Conservation (phyloP, 768 basidiomycete genomes). For the Dendrothele bispora region DNA sequence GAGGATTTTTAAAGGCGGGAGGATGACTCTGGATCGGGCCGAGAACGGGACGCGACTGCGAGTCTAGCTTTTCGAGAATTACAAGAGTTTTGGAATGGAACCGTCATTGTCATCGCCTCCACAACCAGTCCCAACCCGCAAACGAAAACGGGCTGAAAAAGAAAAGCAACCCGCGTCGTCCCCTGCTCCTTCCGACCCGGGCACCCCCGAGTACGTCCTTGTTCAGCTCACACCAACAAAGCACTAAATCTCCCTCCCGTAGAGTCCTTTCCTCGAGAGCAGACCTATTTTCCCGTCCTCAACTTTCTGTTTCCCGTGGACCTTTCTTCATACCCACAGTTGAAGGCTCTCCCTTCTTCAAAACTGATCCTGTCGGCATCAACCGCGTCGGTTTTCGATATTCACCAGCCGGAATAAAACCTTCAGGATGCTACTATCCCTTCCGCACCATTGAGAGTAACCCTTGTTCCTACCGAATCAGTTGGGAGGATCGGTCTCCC, state of each 20-base stretch:
- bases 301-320: slow-evolving; percentile 72
- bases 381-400: slow-evolving; percentile 83
- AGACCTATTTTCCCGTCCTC: slow-evolving; percentile 69
- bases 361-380: slow-evolving; percentile 68
- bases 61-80: not conserved
- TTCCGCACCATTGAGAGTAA: slow-evolving; percentile 82
- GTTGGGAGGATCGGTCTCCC: slow-evolving; percentile 90
- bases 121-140: slow-evolving; percentile 27
- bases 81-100: slow-evolving; percentile 30
- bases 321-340: slow-evolving; percentile 64
- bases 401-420: slow-evolving; percentile 73
- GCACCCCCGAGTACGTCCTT: slow-evolving; percentile 37
- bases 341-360: slow-evolving; percentile 56
- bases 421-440: slow-evolving; percentile 52
- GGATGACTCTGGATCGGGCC: not conserved
- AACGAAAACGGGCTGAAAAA: slow-evolving; percentile 56
- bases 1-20: slow-evolving; percentile 2
- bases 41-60: not conserved
- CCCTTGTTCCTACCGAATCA: slow-evolving; percentile 68
- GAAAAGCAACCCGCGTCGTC: slow-evolving; percentile 41
- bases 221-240: not conserved
- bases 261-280: slow-evolving; percentile 63
- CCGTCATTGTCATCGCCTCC: slow-evolving; percentile 21
- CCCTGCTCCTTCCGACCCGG: slow-evolving; percentile 58
- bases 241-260: slow-evolving; percentile 9